Conservation (phyloP, 371 early-diverging fungal genomes). For the Mucor piriformis region DNA sequence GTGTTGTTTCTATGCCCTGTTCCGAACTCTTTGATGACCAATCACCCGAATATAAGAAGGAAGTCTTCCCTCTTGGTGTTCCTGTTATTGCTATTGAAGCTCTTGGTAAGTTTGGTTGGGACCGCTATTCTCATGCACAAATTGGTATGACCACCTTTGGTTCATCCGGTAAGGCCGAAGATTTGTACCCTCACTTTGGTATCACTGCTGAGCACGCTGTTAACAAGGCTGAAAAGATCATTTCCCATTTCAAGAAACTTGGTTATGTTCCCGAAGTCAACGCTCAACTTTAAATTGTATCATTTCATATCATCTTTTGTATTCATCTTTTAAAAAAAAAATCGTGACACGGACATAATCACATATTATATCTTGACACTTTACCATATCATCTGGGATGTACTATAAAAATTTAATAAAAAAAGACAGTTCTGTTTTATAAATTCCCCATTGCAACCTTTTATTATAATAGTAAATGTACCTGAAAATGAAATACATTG, state of each 20-base stretch:
- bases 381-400: no score
- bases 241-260: conserved; percentile 29
- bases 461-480: no score
- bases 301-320: neutral
- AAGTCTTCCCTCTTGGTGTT: conserved; percentile 80
- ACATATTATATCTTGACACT: no score
- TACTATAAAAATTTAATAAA: no score
- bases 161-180: conserved; percentile 60
- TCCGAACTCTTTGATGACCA: conserved; percentile 95
- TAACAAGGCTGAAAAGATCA: conserved; percentile 27
- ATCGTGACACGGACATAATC: neutral
- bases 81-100: conserved; percentile 94
- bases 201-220: conserved; percentile 33
- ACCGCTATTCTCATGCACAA: conserved; percentile 86
- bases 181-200: conserved; percentile 31
- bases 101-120: conserved; percentile 92
- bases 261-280: conserved; percentile 41
- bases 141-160: conserved; percentile 97
- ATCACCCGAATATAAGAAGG: conserved; percentile 77
- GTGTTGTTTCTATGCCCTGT: conserved; percentile 98
- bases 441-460: no score
- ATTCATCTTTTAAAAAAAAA: neutral
- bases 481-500: no score
- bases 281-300: conserved; percentile 25
- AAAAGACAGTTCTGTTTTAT: no score